phyloP scores from a whole-genome alignment of 208 protist genomes.

The Herpetomonas samuelpessoai region DNA sequence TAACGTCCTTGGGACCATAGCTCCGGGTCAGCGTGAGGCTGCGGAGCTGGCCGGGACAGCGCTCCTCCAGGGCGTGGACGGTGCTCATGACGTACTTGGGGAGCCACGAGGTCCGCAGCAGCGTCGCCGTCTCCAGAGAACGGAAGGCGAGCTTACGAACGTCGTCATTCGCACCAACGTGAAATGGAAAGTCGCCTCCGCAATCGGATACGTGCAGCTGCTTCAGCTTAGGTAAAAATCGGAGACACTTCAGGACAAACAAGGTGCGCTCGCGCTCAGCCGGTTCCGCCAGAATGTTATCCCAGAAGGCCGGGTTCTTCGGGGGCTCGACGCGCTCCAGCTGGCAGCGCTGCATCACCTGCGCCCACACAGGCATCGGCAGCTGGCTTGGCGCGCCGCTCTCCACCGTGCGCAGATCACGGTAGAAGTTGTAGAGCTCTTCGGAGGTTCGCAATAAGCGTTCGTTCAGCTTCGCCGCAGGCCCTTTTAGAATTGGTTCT shows the following conservation, averaged over 20 bases:
- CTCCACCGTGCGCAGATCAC: neutral
- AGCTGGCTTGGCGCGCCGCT: neutral
- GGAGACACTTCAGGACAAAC: neutral
- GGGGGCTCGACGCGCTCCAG: neutral
- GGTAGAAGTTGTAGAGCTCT: neutral
- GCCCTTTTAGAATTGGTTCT: too few relatives aligned
- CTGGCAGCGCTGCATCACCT: neutral
- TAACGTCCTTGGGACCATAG: neutral
- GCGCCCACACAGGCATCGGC: neutral
- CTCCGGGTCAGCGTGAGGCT: neutral
- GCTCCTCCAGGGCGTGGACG: neutral
- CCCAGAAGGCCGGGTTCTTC: neutral
- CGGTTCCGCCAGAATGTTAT: neutral
- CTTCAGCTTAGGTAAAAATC: neutral
- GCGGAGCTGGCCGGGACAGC: neutral
- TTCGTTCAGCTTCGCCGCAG: too few relatives aligned
- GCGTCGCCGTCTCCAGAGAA: neutral
- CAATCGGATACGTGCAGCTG: neutral
- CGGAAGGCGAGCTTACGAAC: neutral
- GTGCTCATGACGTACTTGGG: neutral
- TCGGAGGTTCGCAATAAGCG: too few relatives aligned
- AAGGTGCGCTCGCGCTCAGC: neutral
- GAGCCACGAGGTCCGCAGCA: neutral
- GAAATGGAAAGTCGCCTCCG: neutral
- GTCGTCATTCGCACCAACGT: neutral